These are phyloP conservation scores for Pulveroboletus ravenelii DNA, from an alignment of 768 basidiomycete species.

Conservation along the genomic window DNA sequence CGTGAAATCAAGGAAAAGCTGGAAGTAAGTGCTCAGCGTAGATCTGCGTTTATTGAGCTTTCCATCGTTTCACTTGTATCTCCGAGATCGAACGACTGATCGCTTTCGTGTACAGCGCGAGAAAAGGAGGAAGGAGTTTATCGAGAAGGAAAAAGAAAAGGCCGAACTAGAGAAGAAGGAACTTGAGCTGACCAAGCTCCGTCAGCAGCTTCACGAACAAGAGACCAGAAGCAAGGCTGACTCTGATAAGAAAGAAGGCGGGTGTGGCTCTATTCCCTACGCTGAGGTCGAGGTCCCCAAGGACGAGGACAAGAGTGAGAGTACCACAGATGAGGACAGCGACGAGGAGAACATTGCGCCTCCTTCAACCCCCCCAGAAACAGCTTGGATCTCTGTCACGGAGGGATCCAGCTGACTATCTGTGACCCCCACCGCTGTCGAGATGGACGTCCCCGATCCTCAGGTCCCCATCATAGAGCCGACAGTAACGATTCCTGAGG, in stretches of 20 bases:
- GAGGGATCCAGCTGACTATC: slow-evolving; percentile 31
- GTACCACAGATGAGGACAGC: slow-evolving; percentile 36
- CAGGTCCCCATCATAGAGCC: slow-evolving; percentile 26
- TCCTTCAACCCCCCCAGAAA: slow-evolving; percentile 27
- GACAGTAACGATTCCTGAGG: slow-evolving; percentile 17
- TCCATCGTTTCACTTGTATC: slow-evolving; percentile 7
- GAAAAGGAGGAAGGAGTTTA: slow-evolving; percentile 40
- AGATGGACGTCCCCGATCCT: slow-evolving; percentile 13
- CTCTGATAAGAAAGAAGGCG: slow-evolving; percentile 42
- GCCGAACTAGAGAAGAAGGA: slow-evolving; percentile 65
- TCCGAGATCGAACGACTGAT: slow-evolving; percentile 2
- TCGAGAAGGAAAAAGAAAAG: slow-evolving; percentile 52
- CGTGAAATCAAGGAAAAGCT: slow-evolving; percentile 62
- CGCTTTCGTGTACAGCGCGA: slow-evolving; percentile 33
- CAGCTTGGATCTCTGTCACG: slow-evolving; percentile 26
- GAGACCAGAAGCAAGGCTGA: slow-evolving; percentile 46
- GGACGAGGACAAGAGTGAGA: slow-evolving; percentile 31
- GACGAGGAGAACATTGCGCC: slow-evolving; percentile 39
- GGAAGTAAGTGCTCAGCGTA: slow-evolving; percentile 45
- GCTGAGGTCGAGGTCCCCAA: slow-evolving; percentile 11
- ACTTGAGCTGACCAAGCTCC: slow-evolving; percentile 49
- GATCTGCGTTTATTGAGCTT: slow-evolving; percentile 16
- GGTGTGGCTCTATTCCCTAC: slow-evolving; percentile 8
- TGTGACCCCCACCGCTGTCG: slow-evolving; percentile 16
- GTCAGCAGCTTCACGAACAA: slow-evolving; percentile 48